Evolutionary conservation across 805 yeast genomes (phyloP).

Genomic region (Starmerella roubikii): DNA sequence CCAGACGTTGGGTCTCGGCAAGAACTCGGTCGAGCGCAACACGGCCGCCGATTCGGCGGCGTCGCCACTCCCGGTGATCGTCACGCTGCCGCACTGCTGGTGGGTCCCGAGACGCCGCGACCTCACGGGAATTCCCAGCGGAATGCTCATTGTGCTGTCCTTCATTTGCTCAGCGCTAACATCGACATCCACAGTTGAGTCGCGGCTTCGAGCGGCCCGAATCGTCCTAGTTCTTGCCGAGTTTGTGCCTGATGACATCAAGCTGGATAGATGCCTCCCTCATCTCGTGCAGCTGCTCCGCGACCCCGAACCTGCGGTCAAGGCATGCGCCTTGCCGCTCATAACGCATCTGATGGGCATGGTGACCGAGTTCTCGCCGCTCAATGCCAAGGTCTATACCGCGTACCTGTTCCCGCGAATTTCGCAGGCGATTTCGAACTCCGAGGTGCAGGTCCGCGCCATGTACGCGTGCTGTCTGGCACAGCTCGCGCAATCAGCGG

Average conservation of each 20-base stretch:
- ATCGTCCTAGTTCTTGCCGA: slow-evolving; percentile 64
- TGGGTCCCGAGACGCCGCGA: slow-evolving; percentile 5
- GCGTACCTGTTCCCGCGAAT: slow-evolving; percentile 73
- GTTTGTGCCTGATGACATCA: slow-evolving; percentile 64
- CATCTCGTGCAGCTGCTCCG: slow-evolving; percentile 60
- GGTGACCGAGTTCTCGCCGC: slow-evolving; percentile 53
- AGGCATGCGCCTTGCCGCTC: slow-evolving; percentile 48
- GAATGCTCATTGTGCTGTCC: slow-evolving; percentile 45
- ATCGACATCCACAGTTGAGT: slow-evolving; percentile 45
- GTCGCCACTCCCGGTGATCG: slow-evolving; percentile 11
- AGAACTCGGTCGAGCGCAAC: neutral
- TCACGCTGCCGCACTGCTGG: slow-evolving; percentile 5
- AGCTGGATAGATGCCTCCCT: slow-evolving; percentile 75
- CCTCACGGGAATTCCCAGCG: slow-evolving; percentile 11
- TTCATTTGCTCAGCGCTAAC: slow-evolving; percentile 47
- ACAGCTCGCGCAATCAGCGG: slow-evolving; percentile 49
- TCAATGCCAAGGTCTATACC: slow-evolving; percentile 63
- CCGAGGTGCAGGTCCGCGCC: slow-evolving; percentile 40
- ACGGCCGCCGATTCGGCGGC: slow-evolving; percentile 3
- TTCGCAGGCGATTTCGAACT: slow-evolving; percentile 28
- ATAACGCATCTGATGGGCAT: slow-evolving; percentile 53
- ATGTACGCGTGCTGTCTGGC: slow-evolving; percentile 66
- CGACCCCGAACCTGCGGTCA: slow-evolving; percentile 52
- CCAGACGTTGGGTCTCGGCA: slow-evolving; percentile 1
- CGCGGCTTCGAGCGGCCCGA: slow-evolving; percentile 59